Conservation (phyloP, 148 eudicot genomes). For the Oxyria digyna region DNA sequence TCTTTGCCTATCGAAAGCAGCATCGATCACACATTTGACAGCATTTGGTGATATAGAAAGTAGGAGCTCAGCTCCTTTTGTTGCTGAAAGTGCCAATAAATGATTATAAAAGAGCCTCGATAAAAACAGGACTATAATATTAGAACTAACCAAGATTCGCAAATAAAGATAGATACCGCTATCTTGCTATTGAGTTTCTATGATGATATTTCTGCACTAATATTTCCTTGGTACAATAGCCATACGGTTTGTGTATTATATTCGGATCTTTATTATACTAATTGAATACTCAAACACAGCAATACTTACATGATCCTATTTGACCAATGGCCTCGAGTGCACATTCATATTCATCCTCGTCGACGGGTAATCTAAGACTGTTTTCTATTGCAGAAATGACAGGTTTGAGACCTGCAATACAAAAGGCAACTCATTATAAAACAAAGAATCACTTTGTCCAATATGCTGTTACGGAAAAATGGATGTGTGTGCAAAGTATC, state of each 20-base stretch:
- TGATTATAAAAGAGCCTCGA: background rate
- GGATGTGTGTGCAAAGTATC: background rate
- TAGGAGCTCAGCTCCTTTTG: constrained; percentile 63
- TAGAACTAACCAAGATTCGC: background rate
- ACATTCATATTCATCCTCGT: constrained; percentile 78
- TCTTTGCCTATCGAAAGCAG: constrained; percentile 67
- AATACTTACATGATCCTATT: constrained; percentile 68
- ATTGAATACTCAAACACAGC: background rate
- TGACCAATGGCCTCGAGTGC: constrained; percentile 90
- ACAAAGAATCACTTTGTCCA: background rate
- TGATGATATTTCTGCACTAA: background rate
- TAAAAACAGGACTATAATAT: background rate
- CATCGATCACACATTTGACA: constrained; percentile 44
- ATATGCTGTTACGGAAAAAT: background rate
- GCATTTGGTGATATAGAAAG: constrained; percentile 40
- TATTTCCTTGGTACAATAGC: background rate
- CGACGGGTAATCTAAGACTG: constrained; percentile 35
- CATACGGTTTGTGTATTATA: background rate
- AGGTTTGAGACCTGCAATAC: constrained; percentile 35
- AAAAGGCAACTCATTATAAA: background rate
- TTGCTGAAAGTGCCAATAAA: constrained; percentile 37
- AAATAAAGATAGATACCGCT: background rate
- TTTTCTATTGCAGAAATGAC: constrained; percentile 51
- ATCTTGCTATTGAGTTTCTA: background rate
- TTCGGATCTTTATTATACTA: background rate